Conservation (phyloP, 2,329 filamentous ascomycete genomes). For the Madurella mycetomatis region DNA sequence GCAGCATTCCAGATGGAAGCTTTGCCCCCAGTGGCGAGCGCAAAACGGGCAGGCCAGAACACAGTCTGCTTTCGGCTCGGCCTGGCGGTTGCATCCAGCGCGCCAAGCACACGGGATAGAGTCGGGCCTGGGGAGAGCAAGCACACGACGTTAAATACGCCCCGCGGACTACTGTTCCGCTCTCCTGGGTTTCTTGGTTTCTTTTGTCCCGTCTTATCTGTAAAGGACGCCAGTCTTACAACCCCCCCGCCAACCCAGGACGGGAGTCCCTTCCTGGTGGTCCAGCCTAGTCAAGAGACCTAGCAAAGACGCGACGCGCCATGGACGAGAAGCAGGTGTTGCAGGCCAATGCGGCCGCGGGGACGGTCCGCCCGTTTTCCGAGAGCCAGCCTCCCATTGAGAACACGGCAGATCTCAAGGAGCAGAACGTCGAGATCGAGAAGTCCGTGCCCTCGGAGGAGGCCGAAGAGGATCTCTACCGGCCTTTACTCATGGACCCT, state of each 20-base stretch:
- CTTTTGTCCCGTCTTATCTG: not conserved
- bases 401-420: slow-evolving; percentile 20
- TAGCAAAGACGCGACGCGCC: not conserved
- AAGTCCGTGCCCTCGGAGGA: slow-evolving; percentile 25
- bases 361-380: slow-evolving; percentile 23
- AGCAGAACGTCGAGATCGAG: slow-evolving; percentile 26
- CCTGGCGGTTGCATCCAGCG: not conserved
- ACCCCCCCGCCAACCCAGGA: slow-evolving; percentile 1
- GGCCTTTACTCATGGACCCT: slow-evolving; percentile 36
- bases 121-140: too few species aligned
- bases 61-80: slow-evolving; percentile 20
- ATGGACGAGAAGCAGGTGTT: slow-evolving; percentile 25
- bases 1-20: slow-evolving; percentile 11
- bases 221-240: not conserved
- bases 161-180: not conserved
- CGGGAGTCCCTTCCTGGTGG: slow-evolving; percentile 1
- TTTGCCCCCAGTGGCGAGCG: slow-evolving; percentile 12
- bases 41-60: slow-evolving; percentile 2
- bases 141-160: slow-evolving; percentile 5
- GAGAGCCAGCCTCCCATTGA: slow-evolving; percentile 25
- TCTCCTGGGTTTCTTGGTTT: not conserved
- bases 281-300: not conserved
- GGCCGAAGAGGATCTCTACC: slow-evolving; percentile 37
- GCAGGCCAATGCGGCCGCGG: slow-evolving; percentile 15
- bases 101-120: not conserved